phyloP scores from a whole-genome alignment of 208 protist species.

The Novymonas esmeraldas region DNA sequence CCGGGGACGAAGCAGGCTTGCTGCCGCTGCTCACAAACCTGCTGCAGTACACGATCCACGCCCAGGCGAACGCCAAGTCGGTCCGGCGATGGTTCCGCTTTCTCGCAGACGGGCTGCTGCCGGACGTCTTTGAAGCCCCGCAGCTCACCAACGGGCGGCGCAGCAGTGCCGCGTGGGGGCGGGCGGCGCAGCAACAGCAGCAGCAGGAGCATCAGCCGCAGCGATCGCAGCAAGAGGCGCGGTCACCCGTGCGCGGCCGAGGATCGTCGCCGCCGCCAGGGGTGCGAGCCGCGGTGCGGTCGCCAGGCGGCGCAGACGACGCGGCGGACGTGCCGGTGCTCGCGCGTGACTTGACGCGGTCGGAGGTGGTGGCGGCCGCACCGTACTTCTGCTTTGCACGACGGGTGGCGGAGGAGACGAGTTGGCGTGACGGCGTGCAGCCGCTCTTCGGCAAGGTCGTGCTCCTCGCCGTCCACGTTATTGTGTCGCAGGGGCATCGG shows the following conservation, averaged over 20 bases:
- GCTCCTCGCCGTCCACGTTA: constrained; percentile 70
- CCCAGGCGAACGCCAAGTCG: constrained; percentile 54
- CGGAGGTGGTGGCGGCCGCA: constrained; percentile 58
- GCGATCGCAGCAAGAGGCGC: constrained; percentile 11
- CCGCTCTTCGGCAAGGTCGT: constrained; percentile 63
- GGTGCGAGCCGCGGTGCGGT: background rate
- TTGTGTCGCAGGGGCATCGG: constrained; percentile 51
- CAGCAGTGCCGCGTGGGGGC: constrained; percentile 44
- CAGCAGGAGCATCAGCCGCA: constrained; percentile 15
- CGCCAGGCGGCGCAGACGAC: constrained; percentile 3
- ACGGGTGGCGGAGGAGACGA: constrained; percentile 65
- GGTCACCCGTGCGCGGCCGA: background rate
- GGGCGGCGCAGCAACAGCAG: constrained; percentile 22
- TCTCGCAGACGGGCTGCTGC: constrained; percentile 58
- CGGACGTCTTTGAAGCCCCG: constrained; percentile 73
- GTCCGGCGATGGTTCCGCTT: constrained; percentile 71
- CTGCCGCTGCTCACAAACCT: constrained; percentile 67
- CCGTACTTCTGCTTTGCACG: constrained; percentile 85
- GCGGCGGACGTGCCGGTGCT: constrained; percentile 44
- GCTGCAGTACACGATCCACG: constrained; percentile 57
- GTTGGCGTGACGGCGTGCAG: constrained; percentile 60
- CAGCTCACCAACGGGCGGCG: constrained; percentile 50
- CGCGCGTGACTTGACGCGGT: constrained; percentile 61
- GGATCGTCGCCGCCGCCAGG: background rate
- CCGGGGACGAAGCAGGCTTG: constrained; percentile 36